These are phyloP conservation scores for Pseudogymnoascus sp. DNA, from an alignment of 2,329 filamentous ascomycete species.

Conservation along the genomic window DNA sequence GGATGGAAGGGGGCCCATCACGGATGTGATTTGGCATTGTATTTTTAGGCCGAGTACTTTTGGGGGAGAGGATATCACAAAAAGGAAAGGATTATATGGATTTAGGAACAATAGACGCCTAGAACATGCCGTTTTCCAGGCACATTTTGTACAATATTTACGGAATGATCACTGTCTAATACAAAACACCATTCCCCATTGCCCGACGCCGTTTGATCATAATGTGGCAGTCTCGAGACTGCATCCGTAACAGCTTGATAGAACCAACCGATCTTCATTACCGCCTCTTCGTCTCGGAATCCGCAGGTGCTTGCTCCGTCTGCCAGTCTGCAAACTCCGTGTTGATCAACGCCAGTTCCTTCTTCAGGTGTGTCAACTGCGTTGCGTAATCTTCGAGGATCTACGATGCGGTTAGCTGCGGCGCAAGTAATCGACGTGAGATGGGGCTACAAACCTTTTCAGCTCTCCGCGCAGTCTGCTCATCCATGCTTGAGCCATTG, in stretches of 20 bases:
- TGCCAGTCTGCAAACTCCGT: slow-evolving; percentile 48
- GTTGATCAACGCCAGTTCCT: slow-evolving; percentile 46
- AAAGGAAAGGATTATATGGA: slow-evolving; percentile 2
- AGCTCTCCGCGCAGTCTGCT: slow-evolving; percentile 62
- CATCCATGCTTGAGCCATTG: slow-evolving; percentile 51
- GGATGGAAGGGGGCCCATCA: slow-evolving; percentile 4
- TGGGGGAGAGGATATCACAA: background rate
- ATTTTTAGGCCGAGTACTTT: slow-evolving; percentile 5
- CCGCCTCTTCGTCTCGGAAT: slow-evolving; percentile 1
- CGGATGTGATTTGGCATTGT: background rate
- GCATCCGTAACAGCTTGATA: background rate
- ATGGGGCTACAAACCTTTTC: slow-evolving; percentile 54
- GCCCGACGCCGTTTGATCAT: slow-evolving; percentile 1
- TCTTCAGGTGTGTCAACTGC: slow-evolving; percentile 68
- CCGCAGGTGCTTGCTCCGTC: slow-evolving; percentile 25
- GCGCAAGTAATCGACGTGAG: slow-evolving; percentile 11
- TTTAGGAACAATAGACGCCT: background rate
- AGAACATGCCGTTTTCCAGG: background rate
- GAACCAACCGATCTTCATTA: background rate
- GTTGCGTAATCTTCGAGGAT: slow-evolving; percentile 76
- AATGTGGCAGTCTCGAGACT: background rate
- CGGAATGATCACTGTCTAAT: slow-evolving; percentile 1
- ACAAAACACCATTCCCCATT: slow-evolving; percentile 6
- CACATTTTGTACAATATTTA: slow-evolving; percentile 10
- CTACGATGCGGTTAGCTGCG: slow-evolving; percentile 34